Conservation (phyloP, 306 rosid species). For the Prunus mira region DNA sequence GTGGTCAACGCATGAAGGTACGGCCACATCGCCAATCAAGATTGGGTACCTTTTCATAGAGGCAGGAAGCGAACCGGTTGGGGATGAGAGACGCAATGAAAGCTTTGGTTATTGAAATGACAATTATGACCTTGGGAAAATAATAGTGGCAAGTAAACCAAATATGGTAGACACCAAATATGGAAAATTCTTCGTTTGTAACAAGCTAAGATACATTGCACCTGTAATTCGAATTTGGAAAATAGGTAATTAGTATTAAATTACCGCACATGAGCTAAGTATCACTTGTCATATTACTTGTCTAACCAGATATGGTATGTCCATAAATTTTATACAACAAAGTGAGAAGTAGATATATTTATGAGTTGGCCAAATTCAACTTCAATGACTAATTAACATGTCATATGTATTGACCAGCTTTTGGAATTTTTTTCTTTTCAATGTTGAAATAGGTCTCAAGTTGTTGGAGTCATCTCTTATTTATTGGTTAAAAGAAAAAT, state of each 20-base stretch:
- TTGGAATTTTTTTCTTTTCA: too few species aligned
- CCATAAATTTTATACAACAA: too few species aligned
- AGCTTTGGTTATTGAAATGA: neutral
- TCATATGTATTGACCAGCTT: neutral
- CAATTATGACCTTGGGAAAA: neutral
- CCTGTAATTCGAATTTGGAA: neutral
- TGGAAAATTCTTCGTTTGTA: neutral
- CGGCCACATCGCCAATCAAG: neutral
- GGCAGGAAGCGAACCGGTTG: neutral
- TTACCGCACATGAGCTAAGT: too few species aligned
- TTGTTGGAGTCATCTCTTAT: too few species aligned
- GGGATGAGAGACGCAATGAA: neutral
- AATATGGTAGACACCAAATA: neutral
- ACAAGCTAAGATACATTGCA: neutral
- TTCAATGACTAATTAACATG: neutral
- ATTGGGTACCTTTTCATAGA: neutral
- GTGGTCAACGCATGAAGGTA: neutral
- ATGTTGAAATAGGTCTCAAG: too few species aligned
- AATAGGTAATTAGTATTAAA: neutral
- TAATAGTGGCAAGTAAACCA: neutral
- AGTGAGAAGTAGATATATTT: neutral
- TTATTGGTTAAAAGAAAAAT: too few species aligned
- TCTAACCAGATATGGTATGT: too few species aligned
- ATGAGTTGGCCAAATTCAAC: neutral
- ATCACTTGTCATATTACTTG: too few species aligned